These are phyloP conservation scores for Lactarius indigo DNA, from an alignment of 768 basidiomycete genomes.

Conservation along the genomic window DNA sequence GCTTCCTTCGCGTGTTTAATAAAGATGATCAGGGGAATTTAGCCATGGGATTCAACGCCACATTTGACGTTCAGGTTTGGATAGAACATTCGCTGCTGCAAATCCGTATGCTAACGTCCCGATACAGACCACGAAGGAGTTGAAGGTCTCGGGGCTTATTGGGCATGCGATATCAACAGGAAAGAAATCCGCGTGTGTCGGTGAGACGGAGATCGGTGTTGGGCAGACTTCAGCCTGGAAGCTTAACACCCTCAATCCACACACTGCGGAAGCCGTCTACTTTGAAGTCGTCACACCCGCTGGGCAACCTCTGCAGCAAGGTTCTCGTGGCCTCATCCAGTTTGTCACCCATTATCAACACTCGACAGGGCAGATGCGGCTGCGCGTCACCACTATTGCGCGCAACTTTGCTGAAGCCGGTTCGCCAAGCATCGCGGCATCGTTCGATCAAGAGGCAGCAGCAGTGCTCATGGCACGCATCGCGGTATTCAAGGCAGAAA, in stretches of 20 bases:
- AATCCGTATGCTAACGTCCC: constrained; percentile 10
- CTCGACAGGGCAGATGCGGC: constrained; percentile 87
- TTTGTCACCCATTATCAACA: constrained; percentile 99
- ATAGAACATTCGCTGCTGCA: background rate
- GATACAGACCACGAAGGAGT: constrained; percentile 89
- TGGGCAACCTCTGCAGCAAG: constrained; percentile 85
- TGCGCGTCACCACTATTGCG: constrained; percentile 97
- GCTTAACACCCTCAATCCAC: constrained; percentile 85
- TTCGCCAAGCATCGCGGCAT: constrained; percentile 87
- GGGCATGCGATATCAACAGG: constrained; percentile 96
- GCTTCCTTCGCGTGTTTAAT: constrained; percentile 86
- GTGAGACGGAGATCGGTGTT: constrained; percentile 98
- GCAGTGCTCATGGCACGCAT: constrained; percentile 98
- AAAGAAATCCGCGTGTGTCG: constrained; percentile 94
- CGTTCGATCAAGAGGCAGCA: constrained; percentile 97
- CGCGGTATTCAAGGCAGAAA: constrained; percentile 98
- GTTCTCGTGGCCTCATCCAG: constrained; percentile 92
- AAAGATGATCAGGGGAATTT: constrained; percentile 92
- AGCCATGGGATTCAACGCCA: constrained; percentile 98
- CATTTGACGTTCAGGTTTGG: constrained; percentile 90
- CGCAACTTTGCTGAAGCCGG: constrained; percentile 97
- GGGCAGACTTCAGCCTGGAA: constrained; percentile 99
- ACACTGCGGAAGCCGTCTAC: constrained; percentile 87
- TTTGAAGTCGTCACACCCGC: constrained; percentile 99
- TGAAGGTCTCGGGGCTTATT: constrained; percentile 97